phyloP scores from a whole-genome alignment of 805 yeast genomes.

The Ogataea henricii region DNA sequence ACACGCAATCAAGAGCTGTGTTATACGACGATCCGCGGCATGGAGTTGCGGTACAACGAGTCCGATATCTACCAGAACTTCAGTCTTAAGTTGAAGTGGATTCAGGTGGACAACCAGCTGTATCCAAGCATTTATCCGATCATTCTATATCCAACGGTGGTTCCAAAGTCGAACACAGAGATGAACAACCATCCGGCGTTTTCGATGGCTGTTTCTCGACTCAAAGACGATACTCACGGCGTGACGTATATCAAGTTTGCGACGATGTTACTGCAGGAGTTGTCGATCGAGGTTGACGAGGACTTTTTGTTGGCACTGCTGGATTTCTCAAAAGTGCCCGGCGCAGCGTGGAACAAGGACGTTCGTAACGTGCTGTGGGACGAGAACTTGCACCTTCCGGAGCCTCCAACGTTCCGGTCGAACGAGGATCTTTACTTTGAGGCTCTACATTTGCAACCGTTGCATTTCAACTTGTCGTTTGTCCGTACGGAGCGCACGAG shows the following conservation, averaged over 20 bases:
- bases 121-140: conserved; percentile 89
- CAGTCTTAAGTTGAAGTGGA: conserved; percentile 85
- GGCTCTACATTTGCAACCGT: conserved; percentile 88
- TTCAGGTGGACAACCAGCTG: conserved; percentile 90
- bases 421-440: conserved; percentile 84
- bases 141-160: conserved; percentile 82
- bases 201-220: conserved; percentile 79
- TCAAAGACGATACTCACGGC: conserved; percentile 90
- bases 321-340: conserved; percentile 80
- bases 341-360: conserved; percentile 68
- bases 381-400: conserved; percentile 65
- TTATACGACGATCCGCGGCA: conserved; percentile 78
- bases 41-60: conserved; percentile 78
- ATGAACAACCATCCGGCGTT: conserved; percentile 88
- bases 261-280: conserved; percentile 83
- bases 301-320: conserved; percentile 82
- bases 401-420: conserved; percentile 56
- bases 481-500: conserved; percentile 81
- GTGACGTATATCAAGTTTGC: conserved; percentile 89
- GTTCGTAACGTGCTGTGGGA: conserved; percentile 54
- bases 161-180: conserved; percentile 82
- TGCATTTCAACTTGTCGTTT: conserved; percentile 84
- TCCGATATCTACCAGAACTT: conserved; percentile 82
- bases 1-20: conserved; percentile 72
- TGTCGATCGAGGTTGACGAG: conserved; percentile 91